Evolutionary conservation across 2,329 filamentous ascomycete genomes (phyloP).

Genomic region (Diaporthe australafricana): DNA sequence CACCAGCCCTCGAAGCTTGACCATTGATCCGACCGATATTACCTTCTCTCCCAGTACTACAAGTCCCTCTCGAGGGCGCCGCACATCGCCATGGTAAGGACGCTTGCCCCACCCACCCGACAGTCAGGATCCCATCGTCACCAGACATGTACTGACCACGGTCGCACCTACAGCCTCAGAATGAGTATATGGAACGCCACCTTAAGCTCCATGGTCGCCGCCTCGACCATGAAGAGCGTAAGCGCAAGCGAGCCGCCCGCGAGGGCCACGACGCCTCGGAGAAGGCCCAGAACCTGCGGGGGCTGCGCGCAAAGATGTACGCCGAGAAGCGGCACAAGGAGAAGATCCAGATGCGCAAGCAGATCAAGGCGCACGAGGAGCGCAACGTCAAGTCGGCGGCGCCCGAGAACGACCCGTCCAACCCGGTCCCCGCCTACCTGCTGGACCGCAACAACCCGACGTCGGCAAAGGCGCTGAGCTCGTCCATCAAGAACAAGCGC

Average conservation of each 20-base stretch:
- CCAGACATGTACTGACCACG: constrained; percentile 33
- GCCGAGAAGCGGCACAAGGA: constrained; percentile 94
- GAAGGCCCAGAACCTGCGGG: constrained; percentile 92
- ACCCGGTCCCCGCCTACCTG: constrained; percentile 91
- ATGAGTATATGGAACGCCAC: constrained; percentile 86
- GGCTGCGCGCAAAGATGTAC: constrained; percentile 91
- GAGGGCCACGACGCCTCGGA: constrained; percentile 89
- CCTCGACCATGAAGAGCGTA: constrained; percentile 80
- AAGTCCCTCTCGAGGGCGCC: constrained; percentile 36
- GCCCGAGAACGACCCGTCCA: constrained; percentile 81
- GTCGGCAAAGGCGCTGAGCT: constrained; percentile 60
- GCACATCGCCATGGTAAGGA: constrained; percentile 33
- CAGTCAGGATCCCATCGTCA: constrained; percentile 40
- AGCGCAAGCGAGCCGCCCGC: constrained; percentile 87
- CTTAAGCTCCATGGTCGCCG: constrained; percentile 66
- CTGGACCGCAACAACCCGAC: constrained; percentile 78
- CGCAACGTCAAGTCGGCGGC: constrained; percentile 90
- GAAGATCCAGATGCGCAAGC: constrained; percentile 98
- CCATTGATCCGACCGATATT: too few relatives aligned
- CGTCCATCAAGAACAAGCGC: constrained; percentile 95
- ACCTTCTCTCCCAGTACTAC: background rate
- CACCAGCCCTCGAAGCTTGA: background rate
- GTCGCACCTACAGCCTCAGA: constrained; percentile 73
- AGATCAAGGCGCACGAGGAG: constrained; percentile 95
- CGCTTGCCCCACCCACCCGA: constrained; percentile 17